These are phyloP conservation scores for Exophiala alcalophila DNA, from an alignment of 2,329 filamentous ascomycete genomes.

Conservation along the genomic window DNA sequence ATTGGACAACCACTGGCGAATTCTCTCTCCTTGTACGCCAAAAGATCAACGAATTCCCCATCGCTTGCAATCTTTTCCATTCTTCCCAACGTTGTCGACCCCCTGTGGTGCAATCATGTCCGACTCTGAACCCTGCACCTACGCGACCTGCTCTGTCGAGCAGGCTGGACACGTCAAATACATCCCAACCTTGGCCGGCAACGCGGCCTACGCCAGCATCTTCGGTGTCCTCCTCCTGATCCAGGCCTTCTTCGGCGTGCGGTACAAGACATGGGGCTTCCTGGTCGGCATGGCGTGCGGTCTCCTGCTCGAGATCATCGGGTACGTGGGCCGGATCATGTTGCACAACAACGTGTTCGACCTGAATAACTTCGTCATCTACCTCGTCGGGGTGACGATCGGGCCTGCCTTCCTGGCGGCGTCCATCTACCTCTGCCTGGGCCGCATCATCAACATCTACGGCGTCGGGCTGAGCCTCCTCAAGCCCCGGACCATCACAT, in stretches of 20 bases:
- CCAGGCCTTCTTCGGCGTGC: conserved; percentile 43
- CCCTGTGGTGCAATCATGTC: not conserved
- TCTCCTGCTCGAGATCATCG: conserved; percentile 55
- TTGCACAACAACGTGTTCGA: conserved; percentile 52
- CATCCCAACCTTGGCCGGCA: conserved; percentile 53
- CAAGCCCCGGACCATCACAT: conserved; percentile 35
- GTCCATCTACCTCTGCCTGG: conserved; percentile 61
- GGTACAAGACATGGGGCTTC: conserved; percentile 52
- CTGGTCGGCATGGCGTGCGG: conserved; percentile 55
- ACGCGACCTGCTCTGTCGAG: conserved; percentile 15
- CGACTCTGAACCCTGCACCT: conserved; percentile 10
- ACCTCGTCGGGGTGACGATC: conserved; percentile 62
- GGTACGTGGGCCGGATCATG: conserved; percentile 58
- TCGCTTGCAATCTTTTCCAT: not conserved
- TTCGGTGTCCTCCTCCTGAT: conserved; percentile 48
- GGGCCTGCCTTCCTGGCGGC: conserved; percentile 64
- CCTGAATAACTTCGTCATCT: conserved; percentile 51
- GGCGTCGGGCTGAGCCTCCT: conserved; percentile 37
- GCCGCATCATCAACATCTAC: conserved; percentile 39
- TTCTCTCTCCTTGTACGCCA: too few relatives aligned
- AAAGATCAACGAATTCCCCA: too few relatives aligned
- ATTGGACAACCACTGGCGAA: too few relatives aligned
- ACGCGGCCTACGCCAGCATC: conserved; percentile 51
- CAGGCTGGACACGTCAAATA: conserved; percentile 47
- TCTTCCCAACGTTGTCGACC: not conserved